Percentiles rank a stretch among this genome's conserved stretches.
Evolutionary conservation across 2,329 filamentous ascomycete genomes (phyloP).

Genomic region (Aureobasidium sp.): DNA sequence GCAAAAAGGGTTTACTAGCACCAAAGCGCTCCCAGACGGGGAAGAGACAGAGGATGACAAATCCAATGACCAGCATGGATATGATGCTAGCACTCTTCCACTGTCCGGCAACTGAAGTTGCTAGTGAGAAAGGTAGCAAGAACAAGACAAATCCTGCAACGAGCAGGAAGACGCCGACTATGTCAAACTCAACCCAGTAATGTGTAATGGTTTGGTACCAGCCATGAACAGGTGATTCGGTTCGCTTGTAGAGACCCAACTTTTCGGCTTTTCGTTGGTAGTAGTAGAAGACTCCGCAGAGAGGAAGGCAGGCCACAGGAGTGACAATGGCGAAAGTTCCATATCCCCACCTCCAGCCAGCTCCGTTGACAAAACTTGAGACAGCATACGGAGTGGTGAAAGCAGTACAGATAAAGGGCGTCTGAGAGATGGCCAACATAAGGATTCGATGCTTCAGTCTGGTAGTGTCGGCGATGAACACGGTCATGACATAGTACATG

Average conservation of each 20-base stretch:
- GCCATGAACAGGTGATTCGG: neutral
- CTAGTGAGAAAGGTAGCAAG: constrained; percentile 17
- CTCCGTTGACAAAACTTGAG: constrained; percentile 10
- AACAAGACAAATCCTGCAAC: constrained; percentile 17
- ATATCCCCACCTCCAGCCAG: constrained; percentile 25
- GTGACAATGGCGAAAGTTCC: constrained; percentile 25
- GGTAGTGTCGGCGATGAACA: constrained; percentile 18
- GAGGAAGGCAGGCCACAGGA: constrained; percentile 21
- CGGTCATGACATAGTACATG: constrained; percentile 15
- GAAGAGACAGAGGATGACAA: constrained; percentile 33
- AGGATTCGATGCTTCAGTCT: constrained; percentile 24
- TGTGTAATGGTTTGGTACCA: neutral
- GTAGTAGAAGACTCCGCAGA: constrained; percentile 22
- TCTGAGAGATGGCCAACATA: constrained; percentile 24
- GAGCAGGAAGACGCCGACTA: constrained; percentile 23
- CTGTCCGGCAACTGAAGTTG: constrained; percentile 13
- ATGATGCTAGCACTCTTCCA: constrained; percentile 20
- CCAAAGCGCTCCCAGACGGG: constrained; percentile 50
- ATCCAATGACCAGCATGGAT: constrained; percentile 25
- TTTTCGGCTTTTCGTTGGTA: constrained; percentile 23
- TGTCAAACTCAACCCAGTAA: constrained; percentile 9
- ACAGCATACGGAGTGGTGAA: constrained; percentile 18
- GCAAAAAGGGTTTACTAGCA: constrained; percentile 49
- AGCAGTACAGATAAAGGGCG: constrained; percentile 26
- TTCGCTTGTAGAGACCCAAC: constrained; percentile 20